Conservation (phyloP, 805 yeast species). For the Wickerhamomyces strasburgensis region DNA sequence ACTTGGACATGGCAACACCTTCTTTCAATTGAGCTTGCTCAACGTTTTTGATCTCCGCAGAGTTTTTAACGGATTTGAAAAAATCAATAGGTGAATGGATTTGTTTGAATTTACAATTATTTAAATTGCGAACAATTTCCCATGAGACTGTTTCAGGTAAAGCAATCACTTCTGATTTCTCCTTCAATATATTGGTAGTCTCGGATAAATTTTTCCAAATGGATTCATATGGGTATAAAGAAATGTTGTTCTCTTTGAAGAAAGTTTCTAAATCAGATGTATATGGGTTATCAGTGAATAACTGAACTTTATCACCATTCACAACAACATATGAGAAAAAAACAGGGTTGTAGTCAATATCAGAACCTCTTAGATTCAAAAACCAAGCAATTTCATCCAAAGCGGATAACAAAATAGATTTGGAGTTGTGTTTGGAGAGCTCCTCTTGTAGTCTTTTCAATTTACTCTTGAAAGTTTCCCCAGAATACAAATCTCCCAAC, state of each 20-base stretch:
- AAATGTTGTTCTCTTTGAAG: conserved; percentile 40
- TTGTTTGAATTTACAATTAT: conserved; percentile 32
- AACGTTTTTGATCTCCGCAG: conserved; percentile 66
- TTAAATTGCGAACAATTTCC: conserved; percentile 55
- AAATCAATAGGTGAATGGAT: conserved; percentile 58
- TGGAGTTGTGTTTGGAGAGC: conserved; percentile 31
- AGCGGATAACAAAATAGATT: conserved; percentile 58
- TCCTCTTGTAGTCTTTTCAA: conserved; percentile 38
- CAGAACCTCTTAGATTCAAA: conserved; percentile 77
- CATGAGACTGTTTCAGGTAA: conserved; percentile 60
- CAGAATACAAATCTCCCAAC: conserved; percentile 54
- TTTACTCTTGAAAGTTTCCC: conserved; percentile 59
- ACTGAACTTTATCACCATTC: conserved; percentile 35
- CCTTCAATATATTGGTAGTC: conserved; percentile 19
- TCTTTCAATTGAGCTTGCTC: conserved; percentile 77
- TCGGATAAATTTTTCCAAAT: conserved; percentile 54
- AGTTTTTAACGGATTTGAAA: conserved; percentile 73
- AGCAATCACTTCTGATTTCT: conserved; percentile 31
- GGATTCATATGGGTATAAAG: conserved; percentile 46
- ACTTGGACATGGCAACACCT: conserved; percentile 69
- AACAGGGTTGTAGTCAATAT: conserved; percentile 81
- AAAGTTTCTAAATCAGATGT: conserved; percentile 33
- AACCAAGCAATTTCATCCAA: conserved; percentile 92
- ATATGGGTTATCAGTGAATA: conserved; percentile 51
- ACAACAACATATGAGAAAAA: conserved; percentile 64